phyloP scores from a whole-genome alignment of 495 filamentous ascomycete genomes.

The Astrothelium subdiscretum region DNA sequence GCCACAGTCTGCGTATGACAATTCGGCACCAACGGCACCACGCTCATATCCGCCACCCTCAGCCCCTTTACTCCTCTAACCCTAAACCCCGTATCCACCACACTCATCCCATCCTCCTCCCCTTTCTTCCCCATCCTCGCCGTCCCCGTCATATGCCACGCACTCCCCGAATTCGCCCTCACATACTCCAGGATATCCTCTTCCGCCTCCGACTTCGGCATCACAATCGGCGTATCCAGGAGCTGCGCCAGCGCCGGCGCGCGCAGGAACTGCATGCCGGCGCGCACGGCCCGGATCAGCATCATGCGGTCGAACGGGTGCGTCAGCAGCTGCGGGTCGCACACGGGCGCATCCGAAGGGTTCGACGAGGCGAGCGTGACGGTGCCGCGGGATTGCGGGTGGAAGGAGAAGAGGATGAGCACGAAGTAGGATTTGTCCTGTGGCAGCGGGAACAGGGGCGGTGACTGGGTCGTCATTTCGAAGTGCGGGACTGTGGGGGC shows the following conservation, averaged over 20 bases:
- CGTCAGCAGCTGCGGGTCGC: slow-evolving; percentile 46
- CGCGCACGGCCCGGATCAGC: slow-evolving; percentile 2
- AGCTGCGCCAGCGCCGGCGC: slow-evolving; percentile 1
- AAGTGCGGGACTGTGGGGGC: slow-evolving; percentile 9
- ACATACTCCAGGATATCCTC: slow-evolving; percentile 7
- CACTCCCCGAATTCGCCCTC: neutral
- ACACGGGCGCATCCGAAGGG: slow-evolving; percentile 40
- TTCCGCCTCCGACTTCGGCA: slow-evolving; percentile 3
- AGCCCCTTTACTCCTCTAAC: slow-evolving; percentile 14
- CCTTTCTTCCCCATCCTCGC: slow-evolving; percentile 16
- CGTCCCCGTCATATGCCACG: slow-evolving; percentile 18
- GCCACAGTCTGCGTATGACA: slow-evolving; percentile 8
- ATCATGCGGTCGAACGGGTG: slow-evolving; percentile 11
- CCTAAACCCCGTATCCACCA: slow-evolving; percentile 13
- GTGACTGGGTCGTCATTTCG: slow-evolving; percentile 12
- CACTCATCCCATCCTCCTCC: slow-evolving; percentile 4
- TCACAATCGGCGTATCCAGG: neutral
- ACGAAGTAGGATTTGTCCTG: slow-evolving; percentile 21
- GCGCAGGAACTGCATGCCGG: slow-evolving; percentile 4
- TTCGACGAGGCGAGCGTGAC: slow-evolving; percentile 44
- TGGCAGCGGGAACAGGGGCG: slow-evolving; percentile 1
- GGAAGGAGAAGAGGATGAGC: slow-evolving; percentile 21
- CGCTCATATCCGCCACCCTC: slow-evolving; percentile 18
- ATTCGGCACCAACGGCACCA: slow-evolving; percentile 12
- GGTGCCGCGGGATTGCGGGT: slow-evolving; percentile 36